These are phyloP conservation scores for Paramecium sexaurelia DNA, from an alignment of 73 alveolate species.

Conservation along the genomic window DNA sequence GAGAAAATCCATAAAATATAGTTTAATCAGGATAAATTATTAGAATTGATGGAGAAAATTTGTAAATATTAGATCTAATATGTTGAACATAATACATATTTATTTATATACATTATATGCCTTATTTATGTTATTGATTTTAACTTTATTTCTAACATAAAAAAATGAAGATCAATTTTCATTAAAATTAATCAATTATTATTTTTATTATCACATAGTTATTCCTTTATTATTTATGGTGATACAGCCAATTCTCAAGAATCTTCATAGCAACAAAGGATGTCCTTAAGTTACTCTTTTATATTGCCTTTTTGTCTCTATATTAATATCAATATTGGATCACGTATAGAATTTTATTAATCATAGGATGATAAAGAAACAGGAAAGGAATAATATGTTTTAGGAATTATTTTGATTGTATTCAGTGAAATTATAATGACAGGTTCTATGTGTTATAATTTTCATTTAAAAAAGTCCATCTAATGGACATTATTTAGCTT, in stretches of 20 bases:
- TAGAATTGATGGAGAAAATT: constrained; percentile 34
- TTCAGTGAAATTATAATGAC: not conserved
- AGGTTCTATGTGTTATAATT: not conserved
- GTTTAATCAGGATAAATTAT: constrained; percentile 13
- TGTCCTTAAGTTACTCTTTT: not conserved
- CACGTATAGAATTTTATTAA: not conserved
- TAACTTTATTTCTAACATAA: not conserved
- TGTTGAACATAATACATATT: too few relatives aligned
- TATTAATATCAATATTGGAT: not conserved
- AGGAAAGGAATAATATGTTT: not conserved
- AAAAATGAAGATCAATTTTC: not conserved
- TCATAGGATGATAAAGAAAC: not conserved
- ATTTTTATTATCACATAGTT: not conserved
- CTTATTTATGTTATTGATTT: not conserved
- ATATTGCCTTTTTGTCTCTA: not conserved
- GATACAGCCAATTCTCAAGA: not conserved
- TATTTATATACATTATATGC: too few relatives aligned
- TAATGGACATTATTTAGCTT: not conserved
- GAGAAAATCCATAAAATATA: constrained; percentile 5
- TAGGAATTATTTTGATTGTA: not conserved
- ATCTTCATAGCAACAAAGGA: not conserved
- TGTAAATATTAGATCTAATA: constrained; percentile 6
- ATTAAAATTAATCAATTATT: not conserved
- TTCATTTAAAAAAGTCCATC: not conserved
- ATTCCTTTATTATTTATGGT: not conserved